phyloP scores from a whole-genome alignment of 208 protist genomes.

The Acanthamoeba royreba region DNA sequence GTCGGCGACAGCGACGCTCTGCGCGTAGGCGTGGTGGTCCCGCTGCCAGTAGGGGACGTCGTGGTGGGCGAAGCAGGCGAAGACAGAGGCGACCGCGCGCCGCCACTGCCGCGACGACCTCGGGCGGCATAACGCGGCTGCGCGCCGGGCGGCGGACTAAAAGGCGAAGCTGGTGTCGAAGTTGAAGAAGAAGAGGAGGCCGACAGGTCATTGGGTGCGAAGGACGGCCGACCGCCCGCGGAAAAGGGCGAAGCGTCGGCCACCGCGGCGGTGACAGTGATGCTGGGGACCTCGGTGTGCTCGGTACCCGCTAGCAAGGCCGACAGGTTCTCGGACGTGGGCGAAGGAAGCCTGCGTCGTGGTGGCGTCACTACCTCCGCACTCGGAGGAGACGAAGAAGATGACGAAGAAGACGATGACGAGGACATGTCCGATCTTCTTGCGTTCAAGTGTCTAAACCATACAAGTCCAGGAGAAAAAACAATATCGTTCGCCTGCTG shows the following conservation, averaged over 20 bases:
- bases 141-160: background rate
- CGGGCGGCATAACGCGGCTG: too few relatives aligned
- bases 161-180: background rate
- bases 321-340: background rate
- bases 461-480: too few relatives aligned
- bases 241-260: background rate
- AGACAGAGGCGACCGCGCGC: background rate
- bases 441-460: too few relatives aligned
- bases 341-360: background rate
- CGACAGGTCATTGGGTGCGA: background rate
- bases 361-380: too few relatives aligned
- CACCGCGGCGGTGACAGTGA: background rate
- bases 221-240: background rate
- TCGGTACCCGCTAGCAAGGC: background rate
- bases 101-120: background rate
- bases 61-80: background rate
- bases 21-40: background rate
- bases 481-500: too few relatives aligned
- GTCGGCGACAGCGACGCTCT: background rate
- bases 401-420: too few relatives aligned
- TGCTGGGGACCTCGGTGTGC: background rate
- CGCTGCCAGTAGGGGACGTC: background rate
- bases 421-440: too few relatives aligned
- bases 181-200: background rate
- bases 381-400: too few relatives aligned